These are phyloP conservation scores for Nemania sp. DNA, from an alignment of 2,329 filamentous ascomycete genomes.

Conservation along the genomic window DNA sequence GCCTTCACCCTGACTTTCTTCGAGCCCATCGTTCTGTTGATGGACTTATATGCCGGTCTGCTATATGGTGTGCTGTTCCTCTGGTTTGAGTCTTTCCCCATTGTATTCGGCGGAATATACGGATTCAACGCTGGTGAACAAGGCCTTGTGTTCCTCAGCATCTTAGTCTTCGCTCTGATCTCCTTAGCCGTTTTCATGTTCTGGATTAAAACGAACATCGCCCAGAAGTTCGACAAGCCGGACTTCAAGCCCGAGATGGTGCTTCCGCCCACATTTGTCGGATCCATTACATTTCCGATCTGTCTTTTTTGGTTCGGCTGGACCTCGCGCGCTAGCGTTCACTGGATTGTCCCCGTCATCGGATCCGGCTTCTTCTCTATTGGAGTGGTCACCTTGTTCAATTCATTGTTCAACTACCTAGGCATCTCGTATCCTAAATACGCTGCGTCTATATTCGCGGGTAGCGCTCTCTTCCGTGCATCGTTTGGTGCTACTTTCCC, in stretches of 20 bases:
- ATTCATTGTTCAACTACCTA: slow-evolving; percentile 33
- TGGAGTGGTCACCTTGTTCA: slow-evolving; percentile 34
- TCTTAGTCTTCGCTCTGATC: slow-evolving; percentile 44
- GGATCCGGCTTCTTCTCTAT: slow-evolving; percentile 51
- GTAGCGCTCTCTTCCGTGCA: slow-evolving; percentile 9
- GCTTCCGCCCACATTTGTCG: slow-evolving; percentile 60
- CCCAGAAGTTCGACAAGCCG: neutral
- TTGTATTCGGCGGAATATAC: slow-evolving; percentile 56
- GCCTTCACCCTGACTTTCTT: slow-evolving; percentile 45
- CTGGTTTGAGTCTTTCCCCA: slow-evolving; percentile 59
- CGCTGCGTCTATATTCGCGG: slow-evolving; percentile 13
- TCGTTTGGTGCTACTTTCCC: slow-evolving; percentile 10
- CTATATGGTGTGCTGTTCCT: slow-evolving; percentile 52
- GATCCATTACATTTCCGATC: slow-evolving; percentile 58
- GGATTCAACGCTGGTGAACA: slow-evolving; percentile 52
- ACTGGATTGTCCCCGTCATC: slow-evolving; percentile 60
- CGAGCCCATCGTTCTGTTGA: slow-evolving; percentile 56
- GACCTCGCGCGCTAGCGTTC: slow-evolving; percentile 54
- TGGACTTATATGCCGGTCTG: slow-evolving; percentile 53
- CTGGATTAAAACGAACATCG: slow-evolving; percentile 56
- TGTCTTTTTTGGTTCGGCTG: slow-evolving; percentile 63
- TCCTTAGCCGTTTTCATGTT: slow-evolving; percentile 57
- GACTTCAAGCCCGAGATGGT: slow-evolving; percentile 65
- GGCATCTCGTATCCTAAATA: slow-evolving; percentile 5
- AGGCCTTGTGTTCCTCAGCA: slow-evolving; percentile 53